phyloP scores from a whole-genome alignment of 2,329 filamentous ascomycete species.

The Cadophora luteo-olivacea region DNA sequence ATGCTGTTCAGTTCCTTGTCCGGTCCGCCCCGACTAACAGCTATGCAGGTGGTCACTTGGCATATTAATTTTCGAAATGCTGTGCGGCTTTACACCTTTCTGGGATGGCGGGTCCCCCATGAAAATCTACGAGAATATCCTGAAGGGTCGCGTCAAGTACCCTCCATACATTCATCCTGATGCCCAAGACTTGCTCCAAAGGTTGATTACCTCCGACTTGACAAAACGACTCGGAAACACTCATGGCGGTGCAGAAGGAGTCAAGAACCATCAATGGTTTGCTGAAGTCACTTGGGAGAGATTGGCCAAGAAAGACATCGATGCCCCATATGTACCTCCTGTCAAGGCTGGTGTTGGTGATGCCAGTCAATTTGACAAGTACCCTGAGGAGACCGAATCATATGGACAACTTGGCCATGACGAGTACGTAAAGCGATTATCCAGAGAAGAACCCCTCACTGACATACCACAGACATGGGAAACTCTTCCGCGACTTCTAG shows the following conservation, averaged over 20 bases:
- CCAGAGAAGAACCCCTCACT: not conserved
- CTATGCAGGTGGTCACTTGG: slow-evolving; percentile 89
- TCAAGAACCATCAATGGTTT: slow-evolving; percentile 97
- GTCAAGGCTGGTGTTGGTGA: slow-evolving; percentile 94
- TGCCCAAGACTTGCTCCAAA: slow-evolving; percentile 89
- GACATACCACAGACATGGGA: slow-evolving; percentile 29
- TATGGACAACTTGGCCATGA: slow-evolving; percentile 83
- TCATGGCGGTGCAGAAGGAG: slow-evolving; percentile 87
- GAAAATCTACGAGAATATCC: slow-evolving; percentile 99
- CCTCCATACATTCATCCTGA: slow-evolving; percentile 94
- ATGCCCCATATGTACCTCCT: slow-evolving; percentile 95
- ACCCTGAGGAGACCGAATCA: slow-evolving; percentile 93
- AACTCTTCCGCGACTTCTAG: slow-evolving; percentile 37
- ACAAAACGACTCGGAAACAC: slow-evolving; percentile 95
- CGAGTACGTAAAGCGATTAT: slow-evolving; percentile 69
- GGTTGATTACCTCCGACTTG: slow-evolving; percentile 91
- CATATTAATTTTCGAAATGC: slow-evolving; percentile 99
- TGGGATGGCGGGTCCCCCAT: slow-evolving; percentile 98
- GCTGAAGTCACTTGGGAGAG: slow-evolving; percentile 97
- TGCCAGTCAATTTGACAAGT: slow-evolving; percentile 97
- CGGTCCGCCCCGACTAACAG: slow-evolving; percentile 27
- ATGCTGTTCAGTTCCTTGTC: slow-evolving; percentile 48
- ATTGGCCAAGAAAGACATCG: slow-evolving; percentile 92
- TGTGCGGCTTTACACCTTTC: slow-evolving; percentile 98
- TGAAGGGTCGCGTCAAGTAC: slow-evolving; percentile 95